Conservation (phyloP, 371 early-diverging fungal species). For the Funneliformis caledonium region DNA sequence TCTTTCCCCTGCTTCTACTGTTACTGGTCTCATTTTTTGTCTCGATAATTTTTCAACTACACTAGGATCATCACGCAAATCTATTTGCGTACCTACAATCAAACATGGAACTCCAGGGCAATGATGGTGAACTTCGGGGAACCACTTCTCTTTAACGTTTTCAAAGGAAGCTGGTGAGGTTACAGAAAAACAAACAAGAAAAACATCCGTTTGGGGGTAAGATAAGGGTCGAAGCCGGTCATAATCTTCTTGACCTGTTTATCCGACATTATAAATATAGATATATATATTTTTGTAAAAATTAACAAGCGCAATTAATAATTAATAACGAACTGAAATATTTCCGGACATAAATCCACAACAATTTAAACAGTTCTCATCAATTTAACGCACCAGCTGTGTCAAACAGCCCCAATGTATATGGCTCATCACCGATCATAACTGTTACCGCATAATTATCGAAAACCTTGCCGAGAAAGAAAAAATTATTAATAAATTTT, state of each 20-base stretch:
- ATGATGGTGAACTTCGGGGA: slow-evolving; percentile 94
- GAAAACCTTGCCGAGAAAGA: slow-evolving; percentile 73
- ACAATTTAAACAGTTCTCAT: neutral
- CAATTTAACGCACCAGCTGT: slow-evolving; percentile 81
- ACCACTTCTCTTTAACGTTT: slow-evolving; percentile 90
- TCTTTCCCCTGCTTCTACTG: slow-evolving; percentile 80
- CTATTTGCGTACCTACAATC: slow-evolving; percentile 96
- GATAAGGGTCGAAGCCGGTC: slow-evolving; percentile 96
- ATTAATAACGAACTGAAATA: neutral
- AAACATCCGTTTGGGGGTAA: slow-evolving; percentile 93
- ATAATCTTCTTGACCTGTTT: slow-evolving; percentile 93
- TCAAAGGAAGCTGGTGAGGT: slow-evolving; percentile 92
- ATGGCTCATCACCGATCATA: slow-evolving; percentile 95
- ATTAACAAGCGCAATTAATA: neutral
- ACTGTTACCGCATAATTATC: slow-evolving; percentile 99
- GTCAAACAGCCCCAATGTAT: slow-evolving; percentile 94
- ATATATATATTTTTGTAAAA: neutral
- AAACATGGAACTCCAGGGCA: slow-evolving; percentile 97
- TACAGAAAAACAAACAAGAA: slow-evolving; percentile 96
- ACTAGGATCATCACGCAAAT: slow-evolving; percentile 88
- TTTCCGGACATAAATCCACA: neutral
- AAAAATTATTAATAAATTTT: neutral
- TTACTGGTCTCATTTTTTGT: slow-evolving; percentile 86
- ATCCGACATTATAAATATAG: neutral
- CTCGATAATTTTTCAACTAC: slow-evolving; percentile 81